phyloP scores from a whole-genome alignment of 192 early-diverging fungal genomes.

The Jimgerdemannia flammicorona region DNA sequence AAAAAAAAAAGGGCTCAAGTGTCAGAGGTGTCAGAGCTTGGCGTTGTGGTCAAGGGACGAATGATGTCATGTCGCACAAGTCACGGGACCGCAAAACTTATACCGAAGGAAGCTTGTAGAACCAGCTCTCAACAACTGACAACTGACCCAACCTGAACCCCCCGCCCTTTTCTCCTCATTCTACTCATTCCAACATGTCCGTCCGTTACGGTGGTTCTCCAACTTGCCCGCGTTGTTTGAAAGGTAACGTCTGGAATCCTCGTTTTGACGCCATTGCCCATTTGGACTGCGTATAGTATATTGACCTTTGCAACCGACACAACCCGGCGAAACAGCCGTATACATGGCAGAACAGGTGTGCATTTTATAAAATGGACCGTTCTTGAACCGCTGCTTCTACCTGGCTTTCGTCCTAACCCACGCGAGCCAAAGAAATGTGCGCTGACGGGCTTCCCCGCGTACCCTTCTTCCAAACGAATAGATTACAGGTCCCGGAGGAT shows the following conservation, averaged over 20 bases:
- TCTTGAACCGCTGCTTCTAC: not conserved
- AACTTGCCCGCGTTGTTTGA: not conserved
- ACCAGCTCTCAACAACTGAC: too few species aligned
- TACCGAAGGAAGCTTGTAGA: too few species aligned
- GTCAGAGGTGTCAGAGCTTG: too few species aligned
- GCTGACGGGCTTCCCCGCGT: not conserved
- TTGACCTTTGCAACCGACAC: not conserved
- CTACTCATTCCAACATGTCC: not conserved
- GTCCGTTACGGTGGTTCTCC: not conserved
- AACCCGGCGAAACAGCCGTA: not conserved
- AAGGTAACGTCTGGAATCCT: not conserved
- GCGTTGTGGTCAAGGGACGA: too few species aligned
- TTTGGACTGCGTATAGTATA: not conserved
- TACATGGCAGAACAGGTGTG: not conserved
- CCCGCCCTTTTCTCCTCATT: too few species aligned
- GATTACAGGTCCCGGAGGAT: not conserved
- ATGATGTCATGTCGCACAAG: too few species aligned
- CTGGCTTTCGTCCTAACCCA: not conserved
- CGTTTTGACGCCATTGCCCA: not conserved
- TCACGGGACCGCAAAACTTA: too few species aligned
- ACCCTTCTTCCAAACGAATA: not conserved
- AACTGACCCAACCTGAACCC: too few species aligned
- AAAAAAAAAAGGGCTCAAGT: too few species aligned
- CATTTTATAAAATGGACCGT: not conserved
- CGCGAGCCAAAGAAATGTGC: not conserved